phyloP scores from a whole-genome alignment of 164 flowering plant genomes.

The Liquidambar formosana region DNA sequence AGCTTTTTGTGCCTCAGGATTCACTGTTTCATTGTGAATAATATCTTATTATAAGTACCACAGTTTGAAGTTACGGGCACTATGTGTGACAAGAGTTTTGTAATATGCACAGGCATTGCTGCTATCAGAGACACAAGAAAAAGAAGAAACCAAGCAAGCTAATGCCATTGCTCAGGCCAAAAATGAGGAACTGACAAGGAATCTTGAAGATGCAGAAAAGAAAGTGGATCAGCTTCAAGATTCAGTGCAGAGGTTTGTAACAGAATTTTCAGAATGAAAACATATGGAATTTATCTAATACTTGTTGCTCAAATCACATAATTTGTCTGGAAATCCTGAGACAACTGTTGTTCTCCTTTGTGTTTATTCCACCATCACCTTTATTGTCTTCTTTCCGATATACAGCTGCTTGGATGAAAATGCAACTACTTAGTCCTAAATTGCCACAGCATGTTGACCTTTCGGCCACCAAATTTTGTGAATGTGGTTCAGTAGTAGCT shows the following conservation, averaged over 20 bases:
- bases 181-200: slow-evolving; percentile 56
- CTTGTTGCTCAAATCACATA: background rate
- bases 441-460: background rate
- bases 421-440: background rate
- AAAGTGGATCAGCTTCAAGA: slow-evolving; percentile 81
- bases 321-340: background rate
- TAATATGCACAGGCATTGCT: slow-evolving; percentile 54
- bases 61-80: no score
- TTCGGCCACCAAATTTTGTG: background rate
- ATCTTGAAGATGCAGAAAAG: slow-evolving; percentile 68
- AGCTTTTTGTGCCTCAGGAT: no score
- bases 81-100: background rate
- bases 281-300: slow-evolving; percentile 4
- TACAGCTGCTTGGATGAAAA: background rate
- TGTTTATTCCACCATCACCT: background rate
- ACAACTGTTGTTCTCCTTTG: background rate
- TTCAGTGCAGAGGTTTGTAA: slow-evolving; percentile 79
- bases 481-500: background rate
- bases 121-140: slow-evolving; percentile 49
- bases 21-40: no score
- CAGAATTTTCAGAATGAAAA: slow-evolving; percentile 2
- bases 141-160: slow-evolving; percentile 63
- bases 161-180: slow-evolving; percentile 49
- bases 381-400: background rate
- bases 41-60: no score